Percentiles rank a stretch among this genome's conserved stretches.
phyloP scores from a whole-genome alignment of 208 protist genomes.

The Acanthamoeba triangularis region DNA sequence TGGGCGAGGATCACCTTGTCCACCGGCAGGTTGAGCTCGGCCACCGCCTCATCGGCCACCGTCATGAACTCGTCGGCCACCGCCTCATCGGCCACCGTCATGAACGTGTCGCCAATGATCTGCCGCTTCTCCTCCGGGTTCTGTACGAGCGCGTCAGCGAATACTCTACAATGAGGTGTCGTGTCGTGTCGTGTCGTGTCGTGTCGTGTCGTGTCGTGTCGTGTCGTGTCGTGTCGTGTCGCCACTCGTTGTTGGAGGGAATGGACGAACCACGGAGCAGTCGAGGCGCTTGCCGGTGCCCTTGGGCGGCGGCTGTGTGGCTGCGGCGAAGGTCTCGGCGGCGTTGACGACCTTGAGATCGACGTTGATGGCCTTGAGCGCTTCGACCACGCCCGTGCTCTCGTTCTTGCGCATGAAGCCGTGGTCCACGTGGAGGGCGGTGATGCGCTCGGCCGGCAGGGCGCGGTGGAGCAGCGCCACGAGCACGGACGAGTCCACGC shows the following conservation, averaged over 20 bases:
- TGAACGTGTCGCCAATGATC: conserved; percentile 98
- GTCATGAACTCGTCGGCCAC: conserved; percentile 97
- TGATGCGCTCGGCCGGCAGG: conserved; percentile 95
- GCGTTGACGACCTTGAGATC: conserved; percentile 89
- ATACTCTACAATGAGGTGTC: not conserved
- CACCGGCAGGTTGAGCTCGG: conserved; percentile 82
- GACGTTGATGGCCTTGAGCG: conserved; percentile 92
- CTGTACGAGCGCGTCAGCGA: conserved; percentile 95
- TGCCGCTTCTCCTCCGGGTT: conserved; percentile 93
- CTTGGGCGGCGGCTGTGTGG: conserved; percentile 84
- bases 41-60: conserved; percentile 81
- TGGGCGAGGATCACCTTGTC: conserved; percentile 94
- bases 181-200: not conserved
- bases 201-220: not conserved
- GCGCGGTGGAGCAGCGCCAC: conserved; percentile 97
- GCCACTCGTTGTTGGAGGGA: not conserved
- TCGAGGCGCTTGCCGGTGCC: conserved; percentile 50
- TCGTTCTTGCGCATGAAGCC: conserved; percentile 98
- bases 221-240: not conserved
- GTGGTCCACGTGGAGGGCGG: conserved; percentile 99
- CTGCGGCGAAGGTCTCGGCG: conserved; percentile 90
- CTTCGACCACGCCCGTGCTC: conserved; percentile 88
- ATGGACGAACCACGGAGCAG: not conserved
- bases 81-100: conserved; percentile 90
- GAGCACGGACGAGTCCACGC: conserved; percentile 99